Conservation (phyloP, 805 yeast species). For the Cyberlindnera xylosilytica region DNA sequence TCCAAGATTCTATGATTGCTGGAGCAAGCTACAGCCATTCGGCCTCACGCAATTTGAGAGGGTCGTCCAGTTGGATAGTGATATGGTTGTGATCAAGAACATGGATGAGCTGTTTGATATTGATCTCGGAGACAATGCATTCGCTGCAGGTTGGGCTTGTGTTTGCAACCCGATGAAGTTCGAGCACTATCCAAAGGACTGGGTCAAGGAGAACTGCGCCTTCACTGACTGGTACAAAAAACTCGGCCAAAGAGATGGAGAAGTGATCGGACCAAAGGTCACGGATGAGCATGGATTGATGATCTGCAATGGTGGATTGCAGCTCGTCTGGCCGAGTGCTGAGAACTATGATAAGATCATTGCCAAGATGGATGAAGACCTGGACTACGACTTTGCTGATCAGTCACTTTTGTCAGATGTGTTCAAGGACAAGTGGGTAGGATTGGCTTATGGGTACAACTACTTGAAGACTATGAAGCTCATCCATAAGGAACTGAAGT, state of each 20-base stretch:
- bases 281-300: constrained; percentile 37
- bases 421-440: constrained; percentile 47
- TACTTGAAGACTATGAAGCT: constrained; percentile 49
- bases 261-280: constrained; percentile 39
- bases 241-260: constrained; percentile 14
- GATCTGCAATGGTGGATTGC: constrained; percentile 59
- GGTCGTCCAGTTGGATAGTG: constrained; percentile 55
- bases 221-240: constrained; percentile 38
- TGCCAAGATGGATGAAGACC: constrained; percentile 36
- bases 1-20: constrained; percentile 55
- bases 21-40: constrained; percentile 60
- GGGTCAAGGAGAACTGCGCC: constrained; percentile 51
- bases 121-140: constrained; percentile 36
- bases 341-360: constrained; percentile 39
- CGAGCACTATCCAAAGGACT: constrained; percentile 50
- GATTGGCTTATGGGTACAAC: constrained; percentile 51
- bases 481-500: constrained; percentile 47
- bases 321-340: constrained; percentile 43
- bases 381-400: constrained; percentile 52
- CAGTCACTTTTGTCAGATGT: constrained; percentile 55
- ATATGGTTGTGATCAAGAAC: constrained; percentile 53
- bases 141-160: constrained; percentile 62
- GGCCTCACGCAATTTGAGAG: constrained; percentile 47
- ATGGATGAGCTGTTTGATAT: constrained; percentile 59
- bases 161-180: constrained; percentile 56